A percentile compares a stretch with the other conserved stretches of the same genome.
These are phyloP conservation scores for Peronosclerospora sorghi DNA, from an alignment of 352 stramenopile genomes.

Conservation along the genomic window DNA sequence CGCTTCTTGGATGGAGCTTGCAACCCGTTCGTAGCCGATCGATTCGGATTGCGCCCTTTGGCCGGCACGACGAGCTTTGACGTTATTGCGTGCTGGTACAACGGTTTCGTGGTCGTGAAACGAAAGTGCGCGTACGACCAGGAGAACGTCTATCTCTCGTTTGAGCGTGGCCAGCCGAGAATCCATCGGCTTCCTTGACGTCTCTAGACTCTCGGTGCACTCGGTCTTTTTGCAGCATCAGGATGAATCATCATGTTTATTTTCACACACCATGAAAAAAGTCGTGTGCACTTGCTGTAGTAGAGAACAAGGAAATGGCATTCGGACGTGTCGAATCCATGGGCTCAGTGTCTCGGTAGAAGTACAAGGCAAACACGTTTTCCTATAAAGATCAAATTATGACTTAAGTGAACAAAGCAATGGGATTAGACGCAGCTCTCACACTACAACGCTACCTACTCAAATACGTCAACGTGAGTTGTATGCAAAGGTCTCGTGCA, in stretches of 20 bases:
- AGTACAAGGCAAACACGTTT: slow-evolving; percentile 27
- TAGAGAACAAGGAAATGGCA: neutral
- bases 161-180: slow-evolving; percentile 11
- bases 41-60: slow-evolving; percentile 16
- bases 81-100: slow-evolving; percentile 14
- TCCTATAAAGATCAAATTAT: too few relatives aligned
- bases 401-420: too few relatives aligned
- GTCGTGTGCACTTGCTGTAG: neutral
- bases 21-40: slow-evolving; percentile 13
- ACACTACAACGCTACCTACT: too few relatives aligned
- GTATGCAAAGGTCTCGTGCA: too few relatives aligned
- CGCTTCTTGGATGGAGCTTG: slow-evolving; percentile 18
- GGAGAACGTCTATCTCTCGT: slow-evolving; percentile 13
- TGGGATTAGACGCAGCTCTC: too few relatives aligned
- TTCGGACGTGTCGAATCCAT: slow-evolving; percentile 35
- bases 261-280: neutral
- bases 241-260: slow-evolving; percentile 59
- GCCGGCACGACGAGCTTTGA: slow-evolving; percentile 17
- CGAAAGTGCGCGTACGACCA: neutral
- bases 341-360: slow-evolving; percentile 35
- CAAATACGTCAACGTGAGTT: too few relatives aligned
- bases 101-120: neutral
- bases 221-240: slow-evolving; percentile 30
- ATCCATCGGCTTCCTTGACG: slow-evolving; percentile 10
- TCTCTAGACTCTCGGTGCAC: slow-evolving; percentile 26